Evolutionary conservation across 106 monocot species (phyloP), one percentile per base, ranked within the genome.

Genomic region (Platanthera guangdongensis): DNA sequence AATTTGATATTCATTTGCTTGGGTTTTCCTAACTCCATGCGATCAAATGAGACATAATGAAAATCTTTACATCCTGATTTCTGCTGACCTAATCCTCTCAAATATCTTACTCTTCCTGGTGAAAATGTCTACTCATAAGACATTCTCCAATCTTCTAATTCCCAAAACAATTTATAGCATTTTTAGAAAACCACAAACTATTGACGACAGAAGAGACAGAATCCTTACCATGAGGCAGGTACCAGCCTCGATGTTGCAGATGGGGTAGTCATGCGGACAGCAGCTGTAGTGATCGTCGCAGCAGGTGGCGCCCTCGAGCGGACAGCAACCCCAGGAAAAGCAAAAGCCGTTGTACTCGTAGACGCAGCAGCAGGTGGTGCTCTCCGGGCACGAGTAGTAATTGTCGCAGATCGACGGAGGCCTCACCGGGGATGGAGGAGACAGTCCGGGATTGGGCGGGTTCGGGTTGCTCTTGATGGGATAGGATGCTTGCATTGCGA

Each of bases 311-410:
- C 81, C 80, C 67, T 88, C 82, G 8, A 83, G 63, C 16, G 94
- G 94, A 74, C 94, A 94, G 71, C 94, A 94, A 70, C 94, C 94
- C 94, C 94, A 94, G 0, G 78, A 83, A 21, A 87, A 82, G 88
- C 94, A 94, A 55, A 73, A 71, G 15, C n/a, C 8, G 3, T 76
- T 75, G 65, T 80, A 88, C 39, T 80, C 77, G 63, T 77, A 90
- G 47, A 85, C 59, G 64, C 94, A 94, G 80, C 94, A 94, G 86
- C 94, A 94, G 3, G 90, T 94, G 62, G 85, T 91, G 84, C 87
- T 75, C 9, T 77, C 75, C 2, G 91, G 83, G 80, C 94, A 94
- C 0, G 88, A 63, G 72, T 78, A 87, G 74, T 82, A 85, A 16
- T 64, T 76, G 65, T 88, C 90, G 19, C 94, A 91, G 4, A 79